Conservation (phyloP, 345 rosid species). For the Limnanthes douglasii region DNA sequence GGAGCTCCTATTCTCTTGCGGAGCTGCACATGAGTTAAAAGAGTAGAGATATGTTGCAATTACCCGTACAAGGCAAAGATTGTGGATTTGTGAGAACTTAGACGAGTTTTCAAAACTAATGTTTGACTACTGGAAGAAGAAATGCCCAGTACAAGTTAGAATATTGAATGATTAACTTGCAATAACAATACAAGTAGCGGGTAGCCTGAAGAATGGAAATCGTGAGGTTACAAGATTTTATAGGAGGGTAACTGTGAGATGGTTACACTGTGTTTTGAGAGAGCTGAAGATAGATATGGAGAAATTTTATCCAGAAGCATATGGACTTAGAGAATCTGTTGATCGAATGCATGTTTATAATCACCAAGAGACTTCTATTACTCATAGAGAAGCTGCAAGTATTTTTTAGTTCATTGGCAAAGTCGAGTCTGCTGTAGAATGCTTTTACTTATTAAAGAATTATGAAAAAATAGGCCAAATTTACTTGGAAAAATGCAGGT, state of each 20-base stretch:
- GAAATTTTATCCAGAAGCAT: slow-evolving; percentile 31
- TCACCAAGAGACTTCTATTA: slow-evolving; percentile 15
- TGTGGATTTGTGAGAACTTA: slow-evolving; percentile 34
- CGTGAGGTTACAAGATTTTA: slow-evolving; percentile 29
- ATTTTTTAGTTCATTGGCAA: slow-evolving; percentile 27
- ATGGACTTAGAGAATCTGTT: slow-evolving; percentile 24
- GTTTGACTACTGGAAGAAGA: slow-evolving; percentile 22
- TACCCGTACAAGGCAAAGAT: slow-evolving; percentile 36
- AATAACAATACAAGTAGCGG: slow-evolving; percentile 23
- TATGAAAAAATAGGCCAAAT: slow-evolving; percentile 24
- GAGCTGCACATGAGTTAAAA: too few relatives aligned
- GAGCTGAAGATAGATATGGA: slow-evolving; percentile 23
- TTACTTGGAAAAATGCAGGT: too few relatives aligned
- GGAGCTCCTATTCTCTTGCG: too few relatives aligned
- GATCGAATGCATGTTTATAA: slow-evolving; percentile 16
- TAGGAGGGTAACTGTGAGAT: slow-evolving; percentile 22
- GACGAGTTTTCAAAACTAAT: slow-evolving; percentile 22
- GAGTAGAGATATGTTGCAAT: slow-evolving; percentile 42
- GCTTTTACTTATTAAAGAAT: slow-evolving; percentile 21
- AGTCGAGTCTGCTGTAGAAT: slow-evolving; percentile 28
- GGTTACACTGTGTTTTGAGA: slow-evolving; percentile 37
- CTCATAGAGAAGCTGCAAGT: slow-evolving; percentile 30
- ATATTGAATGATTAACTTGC: slow-evolving; percentile 20
- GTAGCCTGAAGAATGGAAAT: slow-evolving; percentile 38
- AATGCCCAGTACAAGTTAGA: slow-evolving; percentile 17